Percentiles rank a stretch among this genome's conserved stretches.
Evolutionary conservation across 768 basidiomycete species (phyloP).

Genomic region (Termitomyces sp.): DNA sequence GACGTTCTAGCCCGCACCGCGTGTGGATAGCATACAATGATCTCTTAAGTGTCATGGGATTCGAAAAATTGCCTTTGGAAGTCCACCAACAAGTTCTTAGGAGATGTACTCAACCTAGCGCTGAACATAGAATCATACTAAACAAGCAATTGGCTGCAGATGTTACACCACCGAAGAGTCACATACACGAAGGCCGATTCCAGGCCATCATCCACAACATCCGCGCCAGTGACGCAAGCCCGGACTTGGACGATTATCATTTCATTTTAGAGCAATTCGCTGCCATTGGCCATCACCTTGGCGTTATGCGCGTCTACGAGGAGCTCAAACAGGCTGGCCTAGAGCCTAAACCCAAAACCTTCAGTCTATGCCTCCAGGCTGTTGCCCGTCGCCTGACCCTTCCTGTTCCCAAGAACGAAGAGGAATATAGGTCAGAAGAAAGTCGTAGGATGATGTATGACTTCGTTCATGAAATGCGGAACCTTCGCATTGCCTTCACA

Average conservation of each 20-base stretch:
- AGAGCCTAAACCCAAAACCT: slow-evolving; percentile 48
- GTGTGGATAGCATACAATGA: slow-evolving; percentile 64
- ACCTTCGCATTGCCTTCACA: slow-evolving; percentile 40
- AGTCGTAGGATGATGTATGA: slow-evolving; percentile 41
- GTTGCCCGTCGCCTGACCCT: slow-evolving; percentile 63
- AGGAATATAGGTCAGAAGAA: slow-evolving; percentile 30
- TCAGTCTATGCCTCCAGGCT: slow-evolving; percentile 60
- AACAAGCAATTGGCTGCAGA: slow-evolving; percentile 34
- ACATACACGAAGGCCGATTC: slow-evolving; percentile 62
- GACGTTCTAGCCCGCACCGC: slow-evolving; percentile 34
- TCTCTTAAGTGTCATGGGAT: slow-evolving; percentile 42
- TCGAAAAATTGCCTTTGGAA: slow-evolving; percentile 50
- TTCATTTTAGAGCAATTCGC: slow-evolving; percentile 73
- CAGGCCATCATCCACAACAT: slow-evolving; percentile 68
- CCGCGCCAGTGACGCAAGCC: slow-evolving; percentile 40
- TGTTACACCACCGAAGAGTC: slow-evolving; percentile 30
- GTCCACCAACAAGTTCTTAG: slow-evolving; percentile 68
- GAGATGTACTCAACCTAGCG: slow-evolving; percentile 48
- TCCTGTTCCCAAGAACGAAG: slow-evolving; percentile 38
- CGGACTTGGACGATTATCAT: slow-evolving; percentile 65
- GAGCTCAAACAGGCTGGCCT: slow-evolving; percentile 46
- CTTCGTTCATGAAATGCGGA: slow-evolving; percentile 55
- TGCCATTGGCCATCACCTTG: slow-evolving; percentile 62
- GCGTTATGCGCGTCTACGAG: slow-evolving; percentile 52
- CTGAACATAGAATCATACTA: slow-evolving; percentile 38